Evolutionary conservation across 352 stramenopile species (phyloP), one percentile per base, ranked within the genome.

Genomic region (Phytophthora fragariaefolia): DNA sequence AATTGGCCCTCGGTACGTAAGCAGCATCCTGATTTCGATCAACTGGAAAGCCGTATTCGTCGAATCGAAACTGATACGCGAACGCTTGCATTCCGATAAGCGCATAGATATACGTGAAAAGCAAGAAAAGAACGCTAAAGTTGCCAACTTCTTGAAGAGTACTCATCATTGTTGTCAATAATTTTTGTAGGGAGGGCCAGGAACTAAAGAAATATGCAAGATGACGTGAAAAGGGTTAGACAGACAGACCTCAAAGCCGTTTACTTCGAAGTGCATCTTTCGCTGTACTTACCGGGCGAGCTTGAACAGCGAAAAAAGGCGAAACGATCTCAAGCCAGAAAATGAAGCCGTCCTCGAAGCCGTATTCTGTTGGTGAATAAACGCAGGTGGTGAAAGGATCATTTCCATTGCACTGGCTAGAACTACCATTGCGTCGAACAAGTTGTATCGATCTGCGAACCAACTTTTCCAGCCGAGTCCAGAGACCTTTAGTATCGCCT

Each of bases 81-180:
- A 98, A 98, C 9, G 96, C 89, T 63, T 98, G 92, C 85, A 97
- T 96, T 42, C 92, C 92, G 26, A 98, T 84, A 12, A 98, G 68
- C 6, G 89, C 79, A 63, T 97, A 98, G 38, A 98, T 97, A 65
- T 97, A 98, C 50, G 98, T 88, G 70, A 98, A 98, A 6, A 99
- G 79, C 10, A 96, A 49, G 27, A 99, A 83, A 0, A 99, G 77
- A 17, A 98, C 73, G 12, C 81, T 82, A 63, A 98, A 98, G 68
- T 98, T 97, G 24, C 73, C 78, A 18, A 98, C 78, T 71, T 98
- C 96, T 26, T 88, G 72, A 40, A 97, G 71, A 17, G 95, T 97
- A 43, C 82, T 91, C 42, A 86, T 61, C 55, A 99, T 97, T 12
- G 90, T 98, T n/a, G 74, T 59, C 7, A 98, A 68, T 32, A 99